Percentiles rank a stretch among this genome's conserved stretches.
These are phyloP conservation scores for Septoria linicola DNA, from an alignment of 2,329 filamentous ascomycete species.

Conservation along the genomic window DNA sequence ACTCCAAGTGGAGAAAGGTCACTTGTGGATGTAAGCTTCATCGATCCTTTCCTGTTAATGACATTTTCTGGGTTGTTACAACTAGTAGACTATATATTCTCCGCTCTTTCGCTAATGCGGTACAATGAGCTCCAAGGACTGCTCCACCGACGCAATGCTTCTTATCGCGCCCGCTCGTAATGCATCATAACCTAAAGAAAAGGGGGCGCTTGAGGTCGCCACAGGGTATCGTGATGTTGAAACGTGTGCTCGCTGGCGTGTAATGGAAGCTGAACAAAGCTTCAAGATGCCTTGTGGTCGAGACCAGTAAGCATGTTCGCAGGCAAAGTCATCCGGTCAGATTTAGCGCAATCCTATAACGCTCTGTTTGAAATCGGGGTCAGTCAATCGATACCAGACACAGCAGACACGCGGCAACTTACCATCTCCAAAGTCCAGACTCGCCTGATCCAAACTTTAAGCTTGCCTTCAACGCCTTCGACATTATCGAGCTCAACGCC, in stretches of 20 bases:
- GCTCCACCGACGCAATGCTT: conserved; percentile 15
- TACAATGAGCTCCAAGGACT: conserved; percentile 15
- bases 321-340: not conserved
- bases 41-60: too few relatives aligned
- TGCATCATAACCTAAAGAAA: conserved; percentile 5
- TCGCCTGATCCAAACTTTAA: conserved; percentile 97
- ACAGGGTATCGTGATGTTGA: conserved; percentile 9
- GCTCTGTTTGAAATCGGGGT: conserved; percentile 27
- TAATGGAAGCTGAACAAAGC: not conserved
- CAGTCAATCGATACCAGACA: too few relatives aligned
- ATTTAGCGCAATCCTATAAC: conserved; percentile 35
- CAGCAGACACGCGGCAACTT: too few relatives aligned
- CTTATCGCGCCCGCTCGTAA: conserved; percentile 13
- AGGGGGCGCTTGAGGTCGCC: not conserved
- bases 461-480: conserved; percentile 82
- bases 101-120: conserved; percentile 8
- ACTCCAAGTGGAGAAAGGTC: too few relatives aligned
- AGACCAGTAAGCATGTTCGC: not conserved
- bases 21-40: too few relatives aligned
- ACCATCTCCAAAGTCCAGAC: conserved; percentile 99
- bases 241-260: not conserved
- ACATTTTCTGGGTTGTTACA: conserved; percentile 7
- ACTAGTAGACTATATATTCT: conserved; percentile 9
- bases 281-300: not conserved
- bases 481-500: conserved; percentile 88